Evolutionary conservation across 2,329 filamentous ascomycete species (phyloP).

Genomic region (Penicillium sclerotigenum): DNA sequence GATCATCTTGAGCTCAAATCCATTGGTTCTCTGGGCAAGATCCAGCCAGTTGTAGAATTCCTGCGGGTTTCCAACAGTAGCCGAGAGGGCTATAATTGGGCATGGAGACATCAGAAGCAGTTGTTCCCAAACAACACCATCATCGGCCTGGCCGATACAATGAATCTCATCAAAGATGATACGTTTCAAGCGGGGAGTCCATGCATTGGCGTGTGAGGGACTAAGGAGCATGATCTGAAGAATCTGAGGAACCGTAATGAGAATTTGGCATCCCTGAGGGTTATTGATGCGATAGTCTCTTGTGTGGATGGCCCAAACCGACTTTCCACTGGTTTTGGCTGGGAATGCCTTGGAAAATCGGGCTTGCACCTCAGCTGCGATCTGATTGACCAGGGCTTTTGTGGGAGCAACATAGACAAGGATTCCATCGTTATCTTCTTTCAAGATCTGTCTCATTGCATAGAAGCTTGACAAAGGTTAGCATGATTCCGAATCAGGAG

Average conservation of each 20-base stretch:
- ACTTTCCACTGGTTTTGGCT: constrained; percentile 54
- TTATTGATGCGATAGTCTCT: constrained; percentile 73
- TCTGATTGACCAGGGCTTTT: constrained; percentile 79
- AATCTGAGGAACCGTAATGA: constrained; percentile 75
- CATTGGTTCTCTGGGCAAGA: constrained; percentile 61
- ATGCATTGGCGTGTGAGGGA: constrained; percentile 62
- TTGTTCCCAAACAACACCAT: constrained; percentile 76
- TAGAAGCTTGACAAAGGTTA: constrained; percentile 56
- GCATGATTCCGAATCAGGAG: neutral
- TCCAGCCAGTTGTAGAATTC: constrained; percentile 68
- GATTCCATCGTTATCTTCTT: constrained; percentile 65
- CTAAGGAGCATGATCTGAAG: constrained; percentile 73
- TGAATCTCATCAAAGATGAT: constrained; percentile 85
- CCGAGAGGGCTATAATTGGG: constrained; percentile 74
- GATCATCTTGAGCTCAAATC: constrained; percentile 64
- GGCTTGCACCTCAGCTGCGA: constrained; percentile 73
- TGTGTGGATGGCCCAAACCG: constrained; percentile 76
- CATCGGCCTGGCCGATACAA: constrained; percentile 72
- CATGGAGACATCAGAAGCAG: constrained; percentile 70
- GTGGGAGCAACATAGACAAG: constrained; percentile 78
- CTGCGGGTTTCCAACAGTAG: constrained; percentile 71
- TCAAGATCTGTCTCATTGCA: constrained; percentile 72
- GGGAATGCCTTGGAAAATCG: constrained; percentile 66
- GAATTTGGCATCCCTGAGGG: constrained; percentile 66
- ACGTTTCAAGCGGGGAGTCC: constrained; percentile 65